Percentiles rank a stretch among this genome's conserved stretches.
These are phyloP conservation scores for Talaromyces sp. DNA, from an alignment of 2,329 filamentous ascomycete species.

Conservation along the genomic window DNA sequence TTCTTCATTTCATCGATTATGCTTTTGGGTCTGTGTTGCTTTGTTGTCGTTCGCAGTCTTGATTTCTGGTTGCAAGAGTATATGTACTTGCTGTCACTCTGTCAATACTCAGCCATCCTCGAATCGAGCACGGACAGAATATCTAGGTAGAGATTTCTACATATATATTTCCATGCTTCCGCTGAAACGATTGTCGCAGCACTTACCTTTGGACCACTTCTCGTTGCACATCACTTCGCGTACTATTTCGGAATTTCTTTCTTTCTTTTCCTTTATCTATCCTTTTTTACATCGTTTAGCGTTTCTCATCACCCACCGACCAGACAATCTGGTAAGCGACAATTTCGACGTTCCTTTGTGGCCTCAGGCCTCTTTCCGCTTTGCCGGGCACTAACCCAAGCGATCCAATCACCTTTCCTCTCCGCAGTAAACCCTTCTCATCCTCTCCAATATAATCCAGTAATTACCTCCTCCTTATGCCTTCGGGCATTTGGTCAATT, in stretches of 20 bases:
- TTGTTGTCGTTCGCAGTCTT: too few relatives aligned
- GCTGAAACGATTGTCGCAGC: background rate
- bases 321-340: background rate
- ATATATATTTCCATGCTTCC: background rate
- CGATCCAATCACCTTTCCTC: conserved; percentile 3
- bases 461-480: conserved; percentile 23
- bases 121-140: too few relatives aligned
- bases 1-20: background rate
- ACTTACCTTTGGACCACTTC: background rate
- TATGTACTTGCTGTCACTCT: too few relatives aligned
- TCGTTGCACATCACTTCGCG: background rate
- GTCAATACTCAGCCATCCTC: background rate
- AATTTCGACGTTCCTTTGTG: conserved; percentile 3
- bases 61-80: background rate
- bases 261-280: background rate
- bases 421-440: background rate
- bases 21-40: background rate
- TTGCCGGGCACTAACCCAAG: conserved; percentile 1
- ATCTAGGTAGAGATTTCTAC: background rate
- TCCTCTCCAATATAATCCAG: conserved; percentile 23
- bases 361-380: background rate
- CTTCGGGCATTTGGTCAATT: conserved; percentile 61
- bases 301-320: too few relatives aligned
- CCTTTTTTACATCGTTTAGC: too few relatives aligned
- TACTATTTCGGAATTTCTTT: background rate